Percentiles rank a stretch among this genome's conserved stretches.
phyloP scores from a whole-genome alignment of 2,329 filamentous ascomycete species.

The Ophiobolus disseminans region DNA sequence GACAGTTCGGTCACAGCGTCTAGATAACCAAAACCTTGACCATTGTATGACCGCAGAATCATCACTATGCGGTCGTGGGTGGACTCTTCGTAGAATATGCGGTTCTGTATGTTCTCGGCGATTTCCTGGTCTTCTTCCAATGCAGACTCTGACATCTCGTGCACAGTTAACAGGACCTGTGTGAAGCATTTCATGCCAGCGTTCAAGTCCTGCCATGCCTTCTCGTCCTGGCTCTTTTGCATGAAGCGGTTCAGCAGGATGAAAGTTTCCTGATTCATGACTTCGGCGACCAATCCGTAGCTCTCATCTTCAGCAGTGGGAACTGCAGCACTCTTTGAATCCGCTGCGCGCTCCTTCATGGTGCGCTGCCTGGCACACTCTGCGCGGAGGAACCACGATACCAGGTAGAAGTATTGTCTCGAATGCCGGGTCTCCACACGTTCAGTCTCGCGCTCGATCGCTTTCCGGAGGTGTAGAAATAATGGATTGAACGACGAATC shows the following conservation, averaged over 20 bases:
- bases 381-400: conserved; percentile 90
- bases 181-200: conserved; percentile 94
- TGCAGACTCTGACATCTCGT: conserved; percentile 85
- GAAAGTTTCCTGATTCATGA: conserved; percentile 94
- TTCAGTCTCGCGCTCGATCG: conserved; percentile 87
- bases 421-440: conserved; percentile 79
- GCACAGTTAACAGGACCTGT: conserved; percentile 88
- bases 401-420: conserved; percentile 88
- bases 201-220: conserved; percentile 85
- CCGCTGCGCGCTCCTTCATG: conserved; percentile 60
- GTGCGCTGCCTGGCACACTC: conserved; percentile 73
- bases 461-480: conserved; percentile 83
- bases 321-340: conserved; percentile 50
- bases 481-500: conserved; percentile 93
- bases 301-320: conserved; percentile 67
- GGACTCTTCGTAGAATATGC: conserved; percentile 97
- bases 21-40: conserved; percentile 91
- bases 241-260: conserved; percentile 85
- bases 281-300: conserved; percentile 86
- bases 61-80: conserved; percentile 87
- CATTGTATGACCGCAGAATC: conserved; percentile 85
- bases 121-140: conserved; percentile 97
- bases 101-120: conserved; percentile 93
- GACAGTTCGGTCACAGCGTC: conserved; percentile 90
- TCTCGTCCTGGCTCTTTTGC: conserved; percentile 78